phyloP scores from a whole-genome alignment of 306 rosid genomes.

The Gleditsia sinensis region DNA sequence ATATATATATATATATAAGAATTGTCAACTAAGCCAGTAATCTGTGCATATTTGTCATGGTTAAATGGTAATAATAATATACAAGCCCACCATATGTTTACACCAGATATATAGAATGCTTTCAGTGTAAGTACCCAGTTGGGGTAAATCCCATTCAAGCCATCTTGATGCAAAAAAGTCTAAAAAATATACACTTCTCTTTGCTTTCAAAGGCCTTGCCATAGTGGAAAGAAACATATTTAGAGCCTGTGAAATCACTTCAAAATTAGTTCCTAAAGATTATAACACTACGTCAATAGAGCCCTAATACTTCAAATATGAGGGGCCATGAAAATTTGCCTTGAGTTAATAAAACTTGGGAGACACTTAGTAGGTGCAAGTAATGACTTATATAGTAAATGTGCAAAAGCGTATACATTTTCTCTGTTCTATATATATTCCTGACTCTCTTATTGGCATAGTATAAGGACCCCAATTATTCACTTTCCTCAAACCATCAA shows the following conservation, averaged over 20 bases:
- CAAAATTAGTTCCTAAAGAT: conserved; percentile 25
- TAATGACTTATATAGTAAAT: conserved; percentile 26
- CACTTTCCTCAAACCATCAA: conserved; percentile 40
- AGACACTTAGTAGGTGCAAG: conserved; percentile 32
- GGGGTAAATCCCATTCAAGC: not conserved
- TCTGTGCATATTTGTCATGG: too few relatives aligned
- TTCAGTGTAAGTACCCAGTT: not conserved
- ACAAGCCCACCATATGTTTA: not conserved
- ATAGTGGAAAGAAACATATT: not conserved
- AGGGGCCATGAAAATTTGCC: too few relatives aligned
- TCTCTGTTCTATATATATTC: conserved; percentile 37
- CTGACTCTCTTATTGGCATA: conserved; percentile 52
- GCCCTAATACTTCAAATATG: conserved; percentile 35
- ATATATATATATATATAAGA: too few relatives aligned
- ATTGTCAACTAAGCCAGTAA: too few relatives aligned
- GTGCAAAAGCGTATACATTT: conserved; percentile 56
- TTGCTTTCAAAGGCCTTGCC: not conserved
- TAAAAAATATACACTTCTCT: not conserved
- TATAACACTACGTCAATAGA: conserved; percentile 25
- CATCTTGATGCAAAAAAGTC: not conserved
- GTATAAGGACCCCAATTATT: conserved; percentile 66
- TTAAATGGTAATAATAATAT: too few relatives aligned
- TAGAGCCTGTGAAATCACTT: conserved; percentile 15
- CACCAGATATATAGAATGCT: not conserved
- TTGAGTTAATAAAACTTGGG: conserved; percentile 38